Evolutionary conservation across 73 alveolate species (phyloP).

Genomic region (Urostyla sp.): DNA sequence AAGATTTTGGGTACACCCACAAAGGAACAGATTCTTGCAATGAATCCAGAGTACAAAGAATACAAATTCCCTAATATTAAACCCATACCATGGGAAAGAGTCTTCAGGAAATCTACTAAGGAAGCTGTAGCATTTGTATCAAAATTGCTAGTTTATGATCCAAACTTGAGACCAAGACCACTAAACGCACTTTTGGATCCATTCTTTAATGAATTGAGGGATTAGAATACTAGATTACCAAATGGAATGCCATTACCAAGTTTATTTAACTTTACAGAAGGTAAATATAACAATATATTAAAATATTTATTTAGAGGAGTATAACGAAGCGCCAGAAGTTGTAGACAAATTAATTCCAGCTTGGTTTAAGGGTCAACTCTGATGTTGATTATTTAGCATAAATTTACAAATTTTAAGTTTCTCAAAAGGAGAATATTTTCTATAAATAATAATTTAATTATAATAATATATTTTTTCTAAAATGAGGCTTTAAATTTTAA

Average conservation of each 20-base stretch:
- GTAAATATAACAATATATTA: no score
- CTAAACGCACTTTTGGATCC: constrained; percentile 82
- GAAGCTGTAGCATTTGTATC: constrained; percentile 77
- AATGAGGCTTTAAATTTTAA: no score
- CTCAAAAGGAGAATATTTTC: not conserved
- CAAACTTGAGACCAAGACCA: constrained; percentile 76
- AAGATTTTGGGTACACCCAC: constrained; percentile 92
- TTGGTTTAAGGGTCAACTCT: not conserved
- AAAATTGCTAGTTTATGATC: constrained; percentile 81
- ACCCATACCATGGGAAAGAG: constrained; percentile 78
- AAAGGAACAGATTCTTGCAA: constrained; percentile 71
- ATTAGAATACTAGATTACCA: constrained; percentile 69
- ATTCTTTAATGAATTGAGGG: constrained; percentile 89
- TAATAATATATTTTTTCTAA: no score
- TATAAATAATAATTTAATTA: no score
- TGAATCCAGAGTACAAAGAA: constrained; percentile 83
- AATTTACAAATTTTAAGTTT: not conserved
- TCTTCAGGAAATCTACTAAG: constrained; percentile 58
- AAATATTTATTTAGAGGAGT: not conserved
- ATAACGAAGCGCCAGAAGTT: not conserved
- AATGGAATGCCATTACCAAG: constrained; percentile 68
- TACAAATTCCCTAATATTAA: constrained; percentile 55
- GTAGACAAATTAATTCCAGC: not conserved
- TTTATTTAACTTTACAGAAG: constrained; percentile 44
- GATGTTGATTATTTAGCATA: not conserved